Evolutionary conservation across 1,284 basidiomycete species (phyloP).

Genomic region (Ganoderma sinense): DNA sequence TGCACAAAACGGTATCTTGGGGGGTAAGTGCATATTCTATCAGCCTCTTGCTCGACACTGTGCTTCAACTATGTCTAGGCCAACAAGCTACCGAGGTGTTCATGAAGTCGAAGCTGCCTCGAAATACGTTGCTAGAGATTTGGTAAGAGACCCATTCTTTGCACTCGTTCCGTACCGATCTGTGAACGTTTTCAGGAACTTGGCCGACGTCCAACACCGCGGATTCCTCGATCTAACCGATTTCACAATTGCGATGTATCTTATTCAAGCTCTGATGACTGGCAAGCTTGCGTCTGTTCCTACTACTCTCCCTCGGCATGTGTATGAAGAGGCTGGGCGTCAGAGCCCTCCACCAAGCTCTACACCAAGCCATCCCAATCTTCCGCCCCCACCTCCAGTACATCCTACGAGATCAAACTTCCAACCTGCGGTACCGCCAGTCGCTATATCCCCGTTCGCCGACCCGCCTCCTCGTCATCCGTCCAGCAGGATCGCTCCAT

Average conservation of each 20-base stretch:
- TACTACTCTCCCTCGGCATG: conserved; percentile 76
- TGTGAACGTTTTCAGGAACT: conserved; percentile 62
- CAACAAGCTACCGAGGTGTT: conserved; percentile 92
- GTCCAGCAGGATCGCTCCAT: not conserved
- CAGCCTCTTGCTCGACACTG: not conserved
- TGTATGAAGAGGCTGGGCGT: conserved; percentile 83
- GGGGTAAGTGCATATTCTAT: conserved; percentile 53
- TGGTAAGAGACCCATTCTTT: conserved; percentile 64
- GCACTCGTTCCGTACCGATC: not conserved
- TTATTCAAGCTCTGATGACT: conserved; percentile 92
- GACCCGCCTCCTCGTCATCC: conserved; percentile 25
- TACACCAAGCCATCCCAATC: conserved; percentile 1
- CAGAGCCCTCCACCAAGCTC: not conserved
- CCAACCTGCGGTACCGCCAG: not conserved
- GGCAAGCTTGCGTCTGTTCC: conserved; percentile 81
- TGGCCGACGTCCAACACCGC: conserved; percentile 94
- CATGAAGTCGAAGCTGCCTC: conserved; percentile 88
- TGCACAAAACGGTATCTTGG: conserved; percentile 81
- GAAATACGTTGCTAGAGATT: conserved; percentile 90
- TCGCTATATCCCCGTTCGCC: conserved; percentile 16
- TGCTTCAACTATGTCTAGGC: conserved; percentile 48
- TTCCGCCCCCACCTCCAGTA: conserved; percentile 13
- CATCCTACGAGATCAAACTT: conserved; percentile 18
- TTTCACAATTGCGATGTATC: conserved; percentile 96
- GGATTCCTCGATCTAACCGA: conserved; percentile 90